Conservation (phyloP, 129 eudicot species). For the Flaveria brownii region DNA sequence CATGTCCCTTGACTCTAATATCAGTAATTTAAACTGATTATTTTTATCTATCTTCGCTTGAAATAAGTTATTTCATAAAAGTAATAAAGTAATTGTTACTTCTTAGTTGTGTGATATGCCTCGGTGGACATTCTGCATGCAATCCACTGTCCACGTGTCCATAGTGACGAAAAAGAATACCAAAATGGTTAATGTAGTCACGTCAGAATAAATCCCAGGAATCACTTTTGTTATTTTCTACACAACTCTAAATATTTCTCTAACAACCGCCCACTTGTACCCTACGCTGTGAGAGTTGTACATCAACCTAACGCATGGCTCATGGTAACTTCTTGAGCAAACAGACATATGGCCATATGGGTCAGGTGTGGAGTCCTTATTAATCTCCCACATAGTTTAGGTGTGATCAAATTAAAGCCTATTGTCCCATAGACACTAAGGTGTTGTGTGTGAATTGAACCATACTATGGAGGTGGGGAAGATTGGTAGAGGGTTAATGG, state of each 20-base stretch:
- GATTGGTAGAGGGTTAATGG: slow-evolving; percentile 62
- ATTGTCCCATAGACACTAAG: background rate
- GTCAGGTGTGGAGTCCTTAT: background rate
- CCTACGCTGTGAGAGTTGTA: background rate
- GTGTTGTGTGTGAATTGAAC: background rate
- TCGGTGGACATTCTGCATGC: slow-evolving; percentile 2
- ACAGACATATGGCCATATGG: background rate
- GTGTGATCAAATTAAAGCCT: background rate
- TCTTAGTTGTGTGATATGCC: background rate
- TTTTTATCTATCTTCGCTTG: too few relatives aligned
- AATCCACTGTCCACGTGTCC: slow-evolving; percentile 17
- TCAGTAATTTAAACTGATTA: too few relatives aligned
- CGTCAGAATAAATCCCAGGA: background rate
- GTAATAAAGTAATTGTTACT: background rate
- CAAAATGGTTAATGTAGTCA: background rate
- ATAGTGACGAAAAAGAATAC: background rate
- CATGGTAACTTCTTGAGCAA: background rate
- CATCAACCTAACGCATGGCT: background rate
- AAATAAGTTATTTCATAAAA: too few relatives aligned
- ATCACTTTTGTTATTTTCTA: background rate
- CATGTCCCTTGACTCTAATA: too few relatives aligned
- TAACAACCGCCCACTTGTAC: background rate
- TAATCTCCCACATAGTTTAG: background rate
- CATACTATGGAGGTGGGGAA: slow-evolving; percentile 55
- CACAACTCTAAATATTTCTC: slow-evolving; percentile 1